Conservation (phyloP, 2,329 filamentous ascomycete genomes). For the Paraphaeosphaeria sporulosa region DNA sequence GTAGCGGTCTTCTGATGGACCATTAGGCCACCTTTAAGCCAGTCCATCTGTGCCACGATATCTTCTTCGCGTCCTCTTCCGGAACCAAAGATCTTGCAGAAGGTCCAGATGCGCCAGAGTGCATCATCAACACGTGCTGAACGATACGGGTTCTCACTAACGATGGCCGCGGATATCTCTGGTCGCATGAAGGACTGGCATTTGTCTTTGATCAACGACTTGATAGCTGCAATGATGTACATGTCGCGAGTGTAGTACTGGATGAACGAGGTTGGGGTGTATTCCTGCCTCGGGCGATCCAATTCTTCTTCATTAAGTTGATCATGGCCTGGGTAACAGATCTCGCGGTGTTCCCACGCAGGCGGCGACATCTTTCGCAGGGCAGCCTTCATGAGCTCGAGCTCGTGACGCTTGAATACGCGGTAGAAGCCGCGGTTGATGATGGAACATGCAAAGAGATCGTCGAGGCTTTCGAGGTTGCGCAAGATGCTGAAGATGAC, state of each 20-base stretch:
- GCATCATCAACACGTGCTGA: slow-evolving; percentile 66
- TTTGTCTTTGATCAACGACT: slow-evolving; percentile 63
- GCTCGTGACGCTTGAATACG: slow-evolving; percentile 65
- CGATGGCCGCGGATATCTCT: slow-evolving; percentile 63
- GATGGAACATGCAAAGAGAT: slow-evolving; percentile 63
- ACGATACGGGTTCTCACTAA: slow-evolving; percentile 54
- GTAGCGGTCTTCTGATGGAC: slow-evolving; percentile 57
- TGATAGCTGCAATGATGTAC: slow-evolving; percentile 62
- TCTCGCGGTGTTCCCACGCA: slow-evolving; percentile 67
- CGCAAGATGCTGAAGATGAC: slow-evolving; percentile 62
- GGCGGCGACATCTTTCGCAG: slow-evolving; percentile 63
- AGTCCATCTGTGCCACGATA: slow-evolving; percentile 67
- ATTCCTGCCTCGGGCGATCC: slow-evolving; percentile 58
- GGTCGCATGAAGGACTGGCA: slow-evolving; percentile 63
- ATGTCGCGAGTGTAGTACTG: slow-evolving; percentile 60
- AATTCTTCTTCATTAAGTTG: slow-evolving; percentile 50
- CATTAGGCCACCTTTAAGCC: slow-evolving; percentile 65
- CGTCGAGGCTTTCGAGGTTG: slow-evolving; percentile 58
- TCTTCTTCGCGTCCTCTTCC: slow-evolving; percentile 66
- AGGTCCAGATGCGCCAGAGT: slow-evolving; percentile 72
- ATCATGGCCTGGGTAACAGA: slow-evolving; percentile 60
- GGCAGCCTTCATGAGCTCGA: slow-evolving; percentile 60
- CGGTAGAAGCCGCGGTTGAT: slow-evolving; percentile 65
- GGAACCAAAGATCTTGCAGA: slow-evolving; percentile 69
- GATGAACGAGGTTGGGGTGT: slow-evolving; percentile 62